A percentile compares a stretch with the other conserved stretches of the same genome.
Conservation (phyloP, 2,329 filamentous ascomycete genomes). For the Cordyceps sp. region DNA sequence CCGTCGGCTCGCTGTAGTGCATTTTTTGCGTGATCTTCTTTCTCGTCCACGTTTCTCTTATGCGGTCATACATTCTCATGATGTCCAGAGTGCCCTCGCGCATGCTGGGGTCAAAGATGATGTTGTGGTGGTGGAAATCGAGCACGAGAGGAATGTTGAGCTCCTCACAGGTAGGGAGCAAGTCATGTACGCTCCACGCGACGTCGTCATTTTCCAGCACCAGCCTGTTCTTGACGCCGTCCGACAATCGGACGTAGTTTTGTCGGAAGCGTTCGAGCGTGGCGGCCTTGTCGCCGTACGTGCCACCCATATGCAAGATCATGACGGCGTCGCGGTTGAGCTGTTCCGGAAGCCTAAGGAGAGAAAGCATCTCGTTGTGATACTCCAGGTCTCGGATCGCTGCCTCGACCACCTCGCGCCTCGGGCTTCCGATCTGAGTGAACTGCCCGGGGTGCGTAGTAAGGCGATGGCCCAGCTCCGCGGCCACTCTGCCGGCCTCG, state of each 20-base stretch:
- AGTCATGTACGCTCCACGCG: slow-evolving; percentile 78
- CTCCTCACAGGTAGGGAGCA: slow-evolving; percentile 81
- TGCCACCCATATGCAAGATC: slow-evolving; percentile 86
- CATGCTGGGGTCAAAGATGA: slow-evolving; percentile 60
- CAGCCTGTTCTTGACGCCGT: slow-evolving; percentile 59
- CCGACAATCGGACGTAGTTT: slow-evolving; percentile 52
- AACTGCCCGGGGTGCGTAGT: slow-evolving; percentile 89
- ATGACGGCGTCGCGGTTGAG: slow-evolving; percentile 76
- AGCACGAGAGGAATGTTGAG: slow-evolving; percentile 86
- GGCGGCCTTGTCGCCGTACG: slow-evolving; percentile 71
- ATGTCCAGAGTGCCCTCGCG: slow-evolving; percentile 80
- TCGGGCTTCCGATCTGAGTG: slow-evolving; percentile 77
- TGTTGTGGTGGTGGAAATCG: slow-evolving; percentile 93
- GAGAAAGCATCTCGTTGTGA: slow-evolving; percentile 67
- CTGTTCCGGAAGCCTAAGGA: slow-evolving; percentile 63
- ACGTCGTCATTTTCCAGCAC: slow-evolving; percentile 95
- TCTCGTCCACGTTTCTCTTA: slow-evolving; percentile 65
- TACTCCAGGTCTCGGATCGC: slow-evolving; percentile 73
- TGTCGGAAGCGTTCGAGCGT: slow-evolving; percentile 63
- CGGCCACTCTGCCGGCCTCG: slow-evolving; percentile 61
- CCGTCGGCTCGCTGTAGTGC: slow-evolving; percentile 73
- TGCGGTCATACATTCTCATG: slow-evolving; percentile 54
- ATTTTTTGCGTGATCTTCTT: slow-evolving; percentile 88
- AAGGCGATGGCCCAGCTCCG: slow-evolving; percentile 64
- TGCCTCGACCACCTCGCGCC: slow-evolving; percentile 57